Base-by-base conservation (phyloP, 148 eudicot genomes). In the Nepenthes gracilis region DNA sequence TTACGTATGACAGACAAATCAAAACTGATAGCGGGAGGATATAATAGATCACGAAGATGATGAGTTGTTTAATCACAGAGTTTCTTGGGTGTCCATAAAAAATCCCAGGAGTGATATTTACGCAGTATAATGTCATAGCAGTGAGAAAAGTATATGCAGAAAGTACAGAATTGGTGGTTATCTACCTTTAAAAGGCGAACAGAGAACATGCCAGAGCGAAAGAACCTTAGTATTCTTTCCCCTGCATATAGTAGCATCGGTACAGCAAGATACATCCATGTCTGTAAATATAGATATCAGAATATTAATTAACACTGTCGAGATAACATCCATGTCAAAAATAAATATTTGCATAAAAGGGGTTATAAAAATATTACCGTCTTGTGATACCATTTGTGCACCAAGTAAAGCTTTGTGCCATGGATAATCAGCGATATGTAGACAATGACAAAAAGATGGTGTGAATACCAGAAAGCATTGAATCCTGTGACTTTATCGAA, bases 171-270 rank as follows among this genome's bases (percentile, higher is more conserved):
- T 23, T 23, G 48, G 53, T 49, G 6, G 53, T 49, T 40, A 66
- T 71, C 70, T 36, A 94, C 99, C 97, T 86, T 94, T 59, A 89
- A 37, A 64, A 89, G 74, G 52, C 79, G 80, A 23, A 94, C 99
- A 57, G 81, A 55, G 57, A 66, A 75, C 58, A 75, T 75, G 59
- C 93, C 86, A 53, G 99, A 89, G 54, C 99, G 81, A 55, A 84
- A 89, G 69, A 74, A 87, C 74, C 99, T 80, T 49, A 94, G 75
- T 49, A 79, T 83, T 66, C 99, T 83, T 75, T 94, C 99, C 74
- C 97, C 99, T 36, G 93, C 87, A 78, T 94, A 94, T 10, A 94
- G 63, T 55, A 89, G 67, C n/a, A 94, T 88, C 53, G 99, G 99
- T 56, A 86, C 80, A 36, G 93, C 83, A 69, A 89, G 76, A 78